Evolutionary conservation across 176 grass and related monocot species (phyloP).

Genomic region (Ananas comosus): DNA sequence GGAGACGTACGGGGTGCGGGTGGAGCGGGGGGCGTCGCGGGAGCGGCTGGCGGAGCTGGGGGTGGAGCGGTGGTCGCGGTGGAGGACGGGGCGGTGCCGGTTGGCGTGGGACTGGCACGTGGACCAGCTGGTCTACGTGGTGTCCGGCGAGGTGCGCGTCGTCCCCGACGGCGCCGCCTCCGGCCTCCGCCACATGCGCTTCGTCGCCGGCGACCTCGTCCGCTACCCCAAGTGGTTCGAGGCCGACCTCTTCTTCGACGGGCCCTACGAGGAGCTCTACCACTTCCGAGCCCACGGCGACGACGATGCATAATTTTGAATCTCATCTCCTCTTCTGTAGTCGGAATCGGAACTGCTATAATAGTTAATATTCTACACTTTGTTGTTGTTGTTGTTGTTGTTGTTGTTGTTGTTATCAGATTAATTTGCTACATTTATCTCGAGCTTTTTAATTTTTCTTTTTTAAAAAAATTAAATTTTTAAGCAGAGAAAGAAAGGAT

Average conservation of each 20-base stretch:
- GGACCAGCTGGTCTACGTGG: constrained; percentile 81
- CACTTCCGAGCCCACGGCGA: constrained; percentile 75
- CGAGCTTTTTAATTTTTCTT: no score
- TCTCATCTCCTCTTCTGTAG: neutral
- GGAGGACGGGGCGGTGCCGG: constrained; percentile 65
- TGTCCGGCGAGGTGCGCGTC: constrained; percentile 80
- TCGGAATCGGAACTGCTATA: neutral
- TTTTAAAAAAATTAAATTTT: no score
- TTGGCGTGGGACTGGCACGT: constrained; percentile 95
- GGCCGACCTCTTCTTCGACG: constrained; percentile 87
- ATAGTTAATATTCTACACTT: no score
- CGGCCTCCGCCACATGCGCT: constrained; percentile 74
- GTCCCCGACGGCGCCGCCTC: constrained; percentile 61
- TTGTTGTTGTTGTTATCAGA: no score
- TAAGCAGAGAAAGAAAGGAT: no score
- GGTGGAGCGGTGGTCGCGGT: constrained; percentile 60
- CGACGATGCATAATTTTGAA: constrained; percentile 17
- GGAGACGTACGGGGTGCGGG: constrained; percentile 80
- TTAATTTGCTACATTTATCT: no score
- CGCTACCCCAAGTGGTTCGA: constrained; percentile 88
- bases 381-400: no score
- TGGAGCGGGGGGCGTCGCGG: constrained; percentile 51
- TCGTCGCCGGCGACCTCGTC: constrained; percentile 82
- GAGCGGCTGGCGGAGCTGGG: constrained; percentile 48
- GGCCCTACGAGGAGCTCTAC: constrained; percentile 85